phyloP scores from a whole-genome alignment of 176 grass and related monocot species.

The Echinochloa phyllopogon region DNA sequence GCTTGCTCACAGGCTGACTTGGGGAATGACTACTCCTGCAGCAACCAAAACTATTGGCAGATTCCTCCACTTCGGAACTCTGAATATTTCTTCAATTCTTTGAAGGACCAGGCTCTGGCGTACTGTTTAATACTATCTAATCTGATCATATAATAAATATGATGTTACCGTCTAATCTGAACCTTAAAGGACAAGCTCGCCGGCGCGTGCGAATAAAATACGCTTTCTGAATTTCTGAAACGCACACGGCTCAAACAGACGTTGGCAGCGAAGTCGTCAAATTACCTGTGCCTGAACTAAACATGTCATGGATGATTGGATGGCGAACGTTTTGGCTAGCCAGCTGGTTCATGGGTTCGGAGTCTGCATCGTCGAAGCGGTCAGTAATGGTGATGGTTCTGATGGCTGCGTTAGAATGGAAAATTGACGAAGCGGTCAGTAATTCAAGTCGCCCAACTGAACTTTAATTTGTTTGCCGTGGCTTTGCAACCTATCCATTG shows the following conservation, averaged over 20 bases:
- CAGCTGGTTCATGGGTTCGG: not conserved
- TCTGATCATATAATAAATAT: too few relatives aligned
- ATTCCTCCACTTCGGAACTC: not conserved
- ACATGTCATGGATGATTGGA: slow-evolving; percentile 6
- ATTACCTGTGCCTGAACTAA: not conserved
- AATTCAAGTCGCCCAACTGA: not conserved
- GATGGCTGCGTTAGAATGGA: not conserved
- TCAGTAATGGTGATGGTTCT: not conserved
- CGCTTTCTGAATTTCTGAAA: not conserved
- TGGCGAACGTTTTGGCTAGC: not conserved
- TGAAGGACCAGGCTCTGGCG: not conserved
- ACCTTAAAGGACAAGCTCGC: not conserved
- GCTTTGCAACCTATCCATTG: not conserved
- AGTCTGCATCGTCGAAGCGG: not conserved
- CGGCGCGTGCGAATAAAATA: not conserved
- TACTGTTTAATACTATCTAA: not conserved
- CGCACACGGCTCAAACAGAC: not conserved
- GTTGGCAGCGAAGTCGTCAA: not conserved
- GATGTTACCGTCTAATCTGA: not conserved
- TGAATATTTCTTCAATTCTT: not conserved
- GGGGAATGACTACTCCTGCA: not conserved
- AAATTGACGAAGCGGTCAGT: slow-evolving; percentile 6
- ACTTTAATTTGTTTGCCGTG: not conserved
- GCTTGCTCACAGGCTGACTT: not conserved
- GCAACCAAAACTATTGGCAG: not conserved